Conservation (phyloP, 495 filamentous ascomycete species). For the Tetracladium setigerum region DNA sequence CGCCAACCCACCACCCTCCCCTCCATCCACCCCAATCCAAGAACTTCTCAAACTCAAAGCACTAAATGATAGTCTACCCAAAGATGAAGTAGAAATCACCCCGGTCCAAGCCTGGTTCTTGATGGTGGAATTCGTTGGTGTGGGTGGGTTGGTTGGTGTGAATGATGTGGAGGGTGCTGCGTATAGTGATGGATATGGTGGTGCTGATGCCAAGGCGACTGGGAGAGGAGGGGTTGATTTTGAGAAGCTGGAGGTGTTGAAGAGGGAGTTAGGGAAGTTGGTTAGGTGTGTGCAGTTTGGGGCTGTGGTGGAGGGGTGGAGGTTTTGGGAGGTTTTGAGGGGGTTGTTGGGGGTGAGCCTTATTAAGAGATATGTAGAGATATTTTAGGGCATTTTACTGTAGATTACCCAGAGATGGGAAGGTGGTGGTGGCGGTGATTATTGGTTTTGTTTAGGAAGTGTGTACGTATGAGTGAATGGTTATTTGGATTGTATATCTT, state of each 20-base stretch:
- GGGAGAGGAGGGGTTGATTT: background rate
- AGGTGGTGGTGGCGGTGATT: too few species aligned
- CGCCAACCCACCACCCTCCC: background rate
- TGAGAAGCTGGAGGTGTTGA: conserved; percentile 19
- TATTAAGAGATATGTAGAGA: too few species aligned
- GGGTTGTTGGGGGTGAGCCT: conserved; percentile 14
- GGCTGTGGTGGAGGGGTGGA: conserved; percentile 30
- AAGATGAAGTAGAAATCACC: conserved; percentile 31
- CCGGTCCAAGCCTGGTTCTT: conserved; percentile 47
- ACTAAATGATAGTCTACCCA: conserved; percentile 30
- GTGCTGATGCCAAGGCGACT: too few species aligned
- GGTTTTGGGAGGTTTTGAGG: conserved; percentile 32
- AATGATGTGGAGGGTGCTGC: too few species aligned
- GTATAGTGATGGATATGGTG: too few species aligned
- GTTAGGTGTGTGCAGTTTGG: conserved; percentile 35
- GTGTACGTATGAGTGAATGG: too few species aligned
- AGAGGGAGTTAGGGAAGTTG: conserved; percentile 24
- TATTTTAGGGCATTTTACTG: too few species aligned
- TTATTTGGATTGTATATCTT: too few species aligned
- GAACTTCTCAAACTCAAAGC: conserved; percentile 31
- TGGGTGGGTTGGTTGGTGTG: too few species aligned
- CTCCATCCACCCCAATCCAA: conserved; percentile 16
- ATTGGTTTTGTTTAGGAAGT: too few species aligned
- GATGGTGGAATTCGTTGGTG: conserved; percentile 25
- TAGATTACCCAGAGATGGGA: too few species aligned